These are phyloP conservation scores for Protostelium mycophagum DNA, from an alignment of 78 protist genomes.

Conservation along the genomic window DNA sequence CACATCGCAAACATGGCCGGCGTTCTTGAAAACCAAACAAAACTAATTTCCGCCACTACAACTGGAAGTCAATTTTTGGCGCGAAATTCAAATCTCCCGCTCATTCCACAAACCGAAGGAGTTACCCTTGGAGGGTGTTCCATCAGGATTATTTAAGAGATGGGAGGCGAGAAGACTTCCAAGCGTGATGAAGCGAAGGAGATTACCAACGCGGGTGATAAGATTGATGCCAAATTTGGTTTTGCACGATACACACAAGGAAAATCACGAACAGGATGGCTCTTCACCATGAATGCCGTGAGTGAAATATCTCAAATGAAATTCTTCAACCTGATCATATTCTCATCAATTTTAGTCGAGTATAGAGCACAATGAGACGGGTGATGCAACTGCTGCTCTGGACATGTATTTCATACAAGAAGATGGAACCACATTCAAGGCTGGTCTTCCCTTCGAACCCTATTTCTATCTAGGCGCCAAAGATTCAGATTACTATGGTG, in stretches of 20 bases:
- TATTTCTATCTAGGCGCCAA: conserved; percentile 68
- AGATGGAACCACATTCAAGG: conserved; percentile 75
- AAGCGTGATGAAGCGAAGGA: not conserved
- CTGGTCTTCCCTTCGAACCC: conserved; percentile 43
- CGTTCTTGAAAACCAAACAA: too few species aligned
- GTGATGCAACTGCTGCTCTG: not conserved
- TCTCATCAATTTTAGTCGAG: not conserved
- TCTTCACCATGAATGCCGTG: conserved; percentile 41
- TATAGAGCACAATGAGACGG: conserved; percentile 13
- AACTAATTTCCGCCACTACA: too few species aligned
- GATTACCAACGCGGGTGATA: not conserved
- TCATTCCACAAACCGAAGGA: not conserved
- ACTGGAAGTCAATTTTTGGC: too few species aligned
- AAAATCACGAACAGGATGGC: conserved; percentile 39
- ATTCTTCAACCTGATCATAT: not conserved
- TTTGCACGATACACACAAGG: conserved; percentile 4
- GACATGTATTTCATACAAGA: conserved; percentile 41
- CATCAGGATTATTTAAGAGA: not conserved
- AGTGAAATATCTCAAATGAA: too few species aligned
- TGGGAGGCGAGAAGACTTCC: not conserved
- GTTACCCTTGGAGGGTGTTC: not conserved
- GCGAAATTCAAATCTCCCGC: not conserved
- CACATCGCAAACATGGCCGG: too few species aligned
- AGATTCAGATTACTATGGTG: conserved; percentile 27
- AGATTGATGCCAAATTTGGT: conserved; percentile 12